phyloP scores from a whole-genome alignment of 75 land plant genomes.

The Azolla pinnata region DNA sequence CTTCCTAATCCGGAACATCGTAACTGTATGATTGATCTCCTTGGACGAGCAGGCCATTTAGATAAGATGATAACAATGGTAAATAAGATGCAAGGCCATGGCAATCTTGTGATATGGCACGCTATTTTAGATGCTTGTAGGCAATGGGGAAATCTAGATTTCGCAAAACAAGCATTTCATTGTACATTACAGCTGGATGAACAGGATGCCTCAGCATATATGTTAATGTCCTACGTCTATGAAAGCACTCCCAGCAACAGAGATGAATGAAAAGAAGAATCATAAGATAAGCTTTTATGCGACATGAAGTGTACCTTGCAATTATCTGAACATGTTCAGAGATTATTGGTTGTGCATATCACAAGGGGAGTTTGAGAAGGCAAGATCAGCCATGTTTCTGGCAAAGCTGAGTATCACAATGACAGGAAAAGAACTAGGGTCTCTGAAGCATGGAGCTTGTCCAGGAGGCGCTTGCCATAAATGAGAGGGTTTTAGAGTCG shows the following conservation, averaged over 20 bases:
- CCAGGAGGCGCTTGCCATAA: conserved; percentile 9
- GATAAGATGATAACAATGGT: conserved; percentile 1
- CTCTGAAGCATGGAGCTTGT: conserved; percentile 14
- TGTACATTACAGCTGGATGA: background rate
- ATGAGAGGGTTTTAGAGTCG: conserved; percentile 14
- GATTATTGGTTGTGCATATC: conserved; percentile 18
- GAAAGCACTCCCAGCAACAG: background rate
- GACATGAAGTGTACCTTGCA: too few relatives aligned
- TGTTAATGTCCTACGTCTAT: background rate
- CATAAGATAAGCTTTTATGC: too few relatives aligned
- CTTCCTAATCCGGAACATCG: conserved; percentile 9
- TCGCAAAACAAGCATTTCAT: background rate
- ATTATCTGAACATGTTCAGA: conserved; percentile 23
- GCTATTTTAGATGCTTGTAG: background rate
- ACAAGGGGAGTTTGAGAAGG: conserved; percentile 10
- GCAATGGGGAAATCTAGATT: background rate
- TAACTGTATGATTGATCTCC: conserved; percentile 17
- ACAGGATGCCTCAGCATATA: background rate
- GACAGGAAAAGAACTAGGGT: conserved; percentile 4
- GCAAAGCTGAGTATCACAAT: background rate
- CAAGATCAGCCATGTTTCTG: background rate
- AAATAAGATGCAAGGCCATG: conserved; percentile 3
- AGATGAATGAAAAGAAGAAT: background rate
- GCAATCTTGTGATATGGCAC: background rate
- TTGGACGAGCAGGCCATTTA: conserved; percentile 10